Percentiles rank a stretch among this genome's conserved stretches.
These are phyloP conservation scores for Exophiala oligosperma DNA, from an alignment of 2,329 filamentous ascomycete species.

Conservation along the genomic window DNA sequence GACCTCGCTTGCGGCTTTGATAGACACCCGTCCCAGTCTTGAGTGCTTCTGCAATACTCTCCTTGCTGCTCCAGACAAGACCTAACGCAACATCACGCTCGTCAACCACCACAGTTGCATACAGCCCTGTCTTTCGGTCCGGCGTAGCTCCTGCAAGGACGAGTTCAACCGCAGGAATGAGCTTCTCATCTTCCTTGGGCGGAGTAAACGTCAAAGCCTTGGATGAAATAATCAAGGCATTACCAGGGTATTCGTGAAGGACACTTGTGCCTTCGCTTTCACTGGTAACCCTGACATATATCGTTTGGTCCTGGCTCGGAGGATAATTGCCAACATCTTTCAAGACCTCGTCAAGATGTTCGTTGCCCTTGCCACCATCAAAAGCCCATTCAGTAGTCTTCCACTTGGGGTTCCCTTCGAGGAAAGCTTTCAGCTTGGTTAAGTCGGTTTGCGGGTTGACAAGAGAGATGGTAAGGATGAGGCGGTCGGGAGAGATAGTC, in stretches of 20 bases:
- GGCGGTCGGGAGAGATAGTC: slow-evolving; percentile 54
- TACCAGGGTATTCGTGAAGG: slow-evolving; percentile 34
- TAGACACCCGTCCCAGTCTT: slow-evolving; percentile 84
- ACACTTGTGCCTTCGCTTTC: slow-evolving; percentile 24
- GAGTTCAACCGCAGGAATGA: slow-evolving; percentile 68
- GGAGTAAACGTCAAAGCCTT: slow-evolving; percentile 65
- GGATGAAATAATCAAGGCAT: slow-evolving; percentile 65
- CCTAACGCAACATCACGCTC: slow-evolving; percentile 82
- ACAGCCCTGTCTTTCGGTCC: slow-evolving; percentile 78
- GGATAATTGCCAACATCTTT: slow-evolving; percentile 37
- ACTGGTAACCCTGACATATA: slow-evolving; percentile 36
- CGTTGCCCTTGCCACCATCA: slow-evolving; percentile 34
- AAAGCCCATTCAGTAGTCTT: slow-evolving; percentile 30
- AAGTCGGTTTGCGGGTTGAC: slow-evolving; percentile 37
- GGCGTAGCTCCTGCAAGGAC: slow-evolving; percentile 74
- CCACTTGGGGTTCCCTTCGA: slow-evolving; percentile 34
- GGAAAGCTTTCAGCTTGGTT: slow-evolving; percentile 41
- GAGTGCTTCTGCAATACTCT: slow-evolving; percentile 84
- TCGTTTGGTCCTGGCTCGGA: slow-evolving; percentile 36
- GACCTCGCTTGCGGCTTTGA: slow-evolving; percentile 88
- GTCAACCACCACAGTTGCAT: slow-evolving; percentile 89
- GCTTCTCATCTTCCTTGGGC: slow-evolving; percentile 57
- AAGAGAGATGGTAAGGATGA: slow-evolving; percentile 55
- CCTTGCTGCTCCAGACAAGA: slow-evolving; percentile 89
- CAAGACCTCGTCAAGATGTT: slow-evolving; percentile 44